Evolutionary conservation across 306 rosid species (phyloP).

Genomic region (Morella rubra): DNA sequence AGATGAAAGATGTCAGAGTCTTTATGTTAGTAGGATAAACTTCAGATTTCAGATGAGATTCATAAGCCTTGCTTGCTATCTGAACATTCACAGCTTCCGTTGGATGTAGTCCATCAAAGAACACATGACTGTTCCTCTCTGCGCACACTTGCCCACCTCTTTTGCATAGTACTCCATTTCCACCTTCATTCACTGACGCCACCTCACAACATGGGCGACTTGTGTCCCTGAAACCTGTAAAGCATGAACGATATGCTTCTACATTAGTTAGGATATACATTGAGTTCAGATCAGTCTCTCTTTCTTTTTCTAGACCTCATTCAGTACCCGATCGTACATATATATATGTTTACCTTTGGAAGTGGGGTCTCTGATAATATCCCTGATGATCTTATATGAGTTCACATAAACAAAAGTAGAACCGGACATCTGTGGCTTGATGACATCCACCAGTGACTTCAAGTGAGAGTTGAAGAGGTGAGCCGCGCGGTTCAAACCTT

Average conservation of each 20-base stretch:
- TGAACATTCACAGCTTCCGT: conserved; percentile 46
- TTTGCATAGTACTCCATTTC: conserved; percentile 44
- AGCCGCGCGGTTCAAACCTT: conserved; percentile 40
- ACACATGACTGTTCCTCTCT: conserved; percentile 37
- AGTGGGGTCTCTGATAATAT: conserved; percentile 35
- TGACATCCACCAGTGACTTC: conserved; percentile 33
- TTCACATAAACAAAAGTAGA: conserved; percentile 40
- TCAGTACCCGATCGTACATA: too few relatives aligned
- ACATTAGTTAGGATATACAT: too few relatives aligned
- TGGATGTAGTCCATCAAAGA: conserved; percentile 55
- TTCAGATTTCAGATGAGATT: conserved; percentile 35
- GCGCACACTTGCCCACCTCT: conserved; percentile 39
- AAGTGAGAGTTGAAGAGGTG: conserved; percentile 39
- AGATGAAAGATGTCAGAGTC: conserved; percentile 7
- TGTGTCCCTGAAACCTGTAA: conserved; percentile 37
- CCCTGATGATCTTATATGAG: conserved; percentile 41
- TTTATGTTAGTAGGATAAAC: conserved; percentile 50
- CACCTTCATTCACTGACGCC: conserved; percentile 32
- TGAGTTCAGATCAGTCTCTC: too few relatives aligned
- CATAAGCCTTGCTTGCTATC: conserved; percentile 44
- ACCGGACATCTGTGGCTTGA: conserved; percentile 27
- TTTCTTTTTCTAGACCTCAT: too few relatives aligned
- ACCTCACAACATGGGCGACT: conserved; percentile 42
- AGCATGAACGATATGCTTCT: background rate
- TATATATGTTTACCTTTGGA: conserved; percentile 29